phyloP scores from a whole-genome alignment of 495 filamentous ascomycete genomes.

The Xylona heveae region DNA sequence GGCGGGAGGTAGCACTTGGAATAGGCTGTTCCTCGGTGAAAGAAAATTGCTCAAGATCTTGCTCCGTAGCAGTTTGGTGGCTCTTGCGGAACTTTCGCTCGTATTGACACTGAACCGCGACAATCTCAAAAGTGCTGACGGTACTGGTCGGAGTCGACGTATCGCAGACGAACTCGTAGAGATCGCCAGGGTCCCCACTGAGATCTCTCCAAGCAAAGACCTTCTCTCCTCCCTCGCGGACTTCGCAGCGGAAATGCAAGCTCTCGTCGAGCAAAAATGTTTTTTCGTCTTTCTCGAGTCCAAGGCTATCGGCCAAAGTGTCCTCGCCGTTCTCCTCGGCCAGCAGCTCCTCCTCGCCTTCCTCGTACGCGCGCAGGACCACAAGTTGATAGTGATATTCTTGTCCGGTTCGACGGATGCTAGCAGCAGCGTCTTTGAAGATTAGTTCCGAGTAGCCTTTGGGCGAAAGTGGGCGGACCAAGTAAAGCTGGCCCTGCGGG shows the following conservation, averaged over 20 bases:
- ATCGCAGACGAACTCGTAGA: constrained; percentile 95
- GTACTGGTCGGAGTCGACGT: constrained; percentile 40
- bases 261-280: constrained; percentile 83
- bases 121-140: constrained; percentile 59
- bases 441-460: constrained; percentile 97
- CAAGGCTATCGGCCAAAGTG: constrained; percentile 39
- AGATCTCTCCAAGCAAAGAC: constrained; percentile 89
- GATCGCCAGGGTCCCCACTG: constrained; percentile 78
- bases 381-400: constrained; percentile 96
- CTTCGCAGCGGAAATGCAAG: constrained; percentile 69
- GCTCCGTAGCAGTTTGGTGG: constrained; percentile 56
- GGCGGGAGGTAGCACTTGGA: constrained; percentile 62
- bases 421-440: constrained; percentile 88
- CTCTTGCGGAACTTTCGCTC: constrained; percentile 76
- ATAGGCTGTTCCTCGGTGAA: constrained; percentile 65
- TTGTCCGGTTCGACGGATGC: constrained; percentile 78
- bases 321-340: constrained; percentile 67
- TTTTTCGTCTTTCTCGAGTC: constrained; percentile 79
- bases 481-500: constrained; percentile 85
- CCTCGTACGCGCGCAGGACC: constrained; percentile 86
- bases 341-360: constrained; percentile 80
- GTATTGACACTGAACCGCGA: constrained; percentile 86
- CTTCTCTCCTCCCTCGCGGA: constrained; percentile 52
- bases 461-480: constrained; percentile 82
- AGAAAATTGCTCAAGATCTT: constrained; percentile 59